A percentile compares a stretch with the other conserved stretches of the same genome.
These are phyloP conservation scores for Rhizopus sp. DNA, from an alignment of 371 early-diverging fungal species.

Conservation along the genomic window DNA sequence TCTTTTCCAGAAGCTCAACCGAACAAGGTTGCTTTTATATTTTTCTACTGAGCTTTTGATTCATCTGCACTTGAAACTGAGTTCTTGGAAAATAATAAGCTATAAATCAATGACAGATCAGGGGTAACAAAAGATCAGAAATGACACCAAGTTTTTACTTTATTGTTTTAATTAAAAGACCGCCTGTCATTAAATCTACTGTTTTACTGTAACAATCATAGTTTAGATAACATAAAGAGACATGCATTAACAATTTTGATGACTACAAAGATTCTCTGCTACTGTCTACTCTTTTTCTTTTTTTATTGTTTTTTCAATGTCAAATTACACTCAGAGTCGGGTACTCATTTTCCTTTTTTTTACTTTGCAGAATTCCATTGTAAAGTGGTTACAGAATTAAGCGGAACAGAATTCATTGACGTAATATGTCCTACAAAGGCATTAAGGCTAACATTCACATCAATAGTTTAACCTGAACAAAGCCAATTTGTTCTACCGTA, in stretches of 20 bases:
- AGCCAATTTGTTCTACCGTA: too few relatives aligned
- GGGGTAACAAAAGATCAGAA: not conserved
- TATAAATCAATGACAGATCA: not conserved
- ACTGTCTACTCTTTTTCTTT: not conserved
- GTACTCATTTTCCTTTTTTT: not conserved
- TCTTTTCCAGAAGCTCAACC: not conserved
- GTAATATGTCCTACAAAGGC: not conserved
- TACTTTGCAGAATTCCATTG: not conserved
- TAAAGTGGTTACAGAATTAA: not conserved
- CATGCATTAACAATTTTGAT: too few relatives aligned
- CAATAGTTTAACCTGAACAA: too few relatives aligned
- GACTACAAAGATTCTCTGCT: too few relatives aligned
- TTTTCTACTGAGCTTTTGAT: not conserved
- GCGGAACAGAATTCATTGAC: not conserved
- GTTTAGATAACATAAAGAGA: too few relatives aligned
- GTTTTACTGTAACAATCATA: not conserved
- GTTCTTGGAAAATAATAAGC: not conserved
- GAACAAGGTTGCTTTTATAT: not conserved
- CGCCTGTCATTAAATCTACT: not conserved
- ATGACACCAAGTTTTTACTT: not conserved
- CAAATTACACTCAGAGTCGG: not conserved
- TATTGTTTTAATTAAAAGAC: not conserved
- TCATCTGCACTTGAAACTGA: not conserved
- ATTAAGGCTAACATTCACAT: too few relatives aligned
- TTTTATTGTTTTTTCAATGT: not conserved